A percentile compares a stretch with the other conserved stretches of the same genome.
Evolutionary conservation across 495 filamentous ascomycete genomes (phyloP).

Genomic region (Acidomyces sp.): DNA sequence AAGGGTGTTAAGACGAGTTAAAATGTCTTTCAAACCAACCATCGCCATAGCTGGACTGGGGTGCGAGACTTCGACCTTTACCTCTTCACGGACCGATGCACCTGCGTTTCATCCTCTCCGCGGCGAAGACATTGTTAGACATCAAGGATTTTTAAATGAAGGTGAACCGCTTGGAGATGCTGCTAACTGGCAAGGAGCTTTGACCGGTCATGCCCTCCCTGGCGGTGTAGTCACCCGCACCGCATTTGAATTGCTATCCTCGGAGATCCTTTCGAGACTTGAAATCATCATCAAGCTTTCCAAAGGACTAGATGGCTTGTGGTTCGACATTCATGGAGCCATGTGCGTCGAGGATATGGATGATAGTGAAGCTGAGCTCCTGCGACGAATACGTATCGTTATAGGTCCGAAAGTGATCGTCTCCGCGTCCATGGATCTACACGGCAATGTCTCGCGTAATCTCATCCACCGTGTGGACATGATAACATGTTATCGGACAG

Average conservation of each 20-base stretch:
- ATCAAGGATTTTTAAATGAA: constrained; percentile 35
- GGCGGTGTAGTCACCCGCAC: constrained; percentile 38
- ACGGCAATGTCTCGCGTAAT: constrained; percentile 43
- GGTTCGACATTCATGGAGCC: constrained; percentile 48
- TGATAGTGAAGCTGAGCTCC: constrained; percentile 40
- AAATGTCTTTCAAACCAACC: constrained; percentile 32
- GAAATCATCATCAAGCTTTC: constrained; percentile 24
- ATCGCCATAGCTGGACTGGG: constrained; percentile 44
- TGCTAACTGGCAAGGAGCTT: constrained; percentile 38
- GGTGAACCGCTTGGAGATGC: constrained; percentile 29
- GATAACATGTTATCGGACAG: constrained; percentile 45
- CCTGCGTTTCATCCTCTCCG: constrained; percentile 41
- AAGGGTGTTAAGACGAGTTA: too few relatives aligned
- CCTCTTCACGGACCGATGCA: constrained; percentile 38
- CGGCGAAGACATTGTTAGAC: constrained; percentile 34
- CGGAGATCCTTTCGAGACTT: constrained; percentile 37
- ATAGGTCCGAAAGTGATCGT: constrained; percentile 39
- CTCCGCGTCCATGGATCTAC: constrained; percentile 45
- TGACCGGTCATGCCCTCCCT: constrained; percentile 44
- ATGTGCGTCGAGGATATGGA: constrained; percentile 44
- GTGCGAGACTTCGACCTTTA: constrained; percentile 45
- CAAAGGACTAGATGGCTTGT: constrained; percentile 35
- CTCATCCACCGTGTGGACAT: constrained; percentile 40
- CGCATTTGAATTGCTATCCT: constrained; percentile 37
- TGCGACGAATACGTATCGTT: constrained; percentile 35